These are phyloP conservation scores for Suillus spraguei DNA, from an alignment of 768 basidiomycete genomes.

Conservation along the genomic window DNA sequence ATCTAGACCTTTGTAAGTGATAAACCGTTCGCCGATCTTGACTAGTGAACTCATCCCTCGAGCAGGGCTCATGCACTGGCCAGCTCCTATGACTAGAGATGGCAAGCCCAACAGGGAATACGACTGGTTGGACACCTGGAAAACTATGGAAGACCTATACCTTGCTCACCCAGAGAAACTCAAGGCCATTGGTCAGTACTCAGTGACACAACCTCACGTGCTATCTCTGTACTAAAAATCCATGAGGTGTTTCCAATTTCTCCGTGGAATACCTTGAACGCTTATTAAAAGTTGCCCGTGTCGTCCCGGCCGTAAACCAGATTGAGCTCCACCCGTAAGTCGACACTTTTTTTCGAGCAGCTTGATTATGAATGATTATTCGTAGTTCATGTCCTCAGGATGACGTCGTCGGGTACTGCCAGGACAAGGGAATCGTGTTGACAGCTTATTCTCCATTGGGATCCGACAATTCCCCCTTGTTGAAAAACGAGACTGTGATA, in stretches of 20 bases:
- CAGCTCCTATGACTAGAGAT: conserved; percentile 67
- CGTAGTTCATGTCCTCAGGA: conserved; percentile 64
- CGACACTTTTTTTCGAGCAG: background rate
- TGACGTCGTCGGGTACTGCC: conserved; percentile 64
- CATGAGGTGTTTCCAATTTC: conserved; percentile 68
- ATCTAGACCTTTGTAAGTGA: conserved; percentile 74
- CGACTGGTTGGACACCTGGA: conserved; percentile 81
- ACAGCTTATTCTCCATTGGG: conserved; percentile 84
- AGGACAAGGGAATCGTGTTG: conserved; percentile 62
- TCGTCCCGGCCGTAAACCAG: conserved; percentile 80
- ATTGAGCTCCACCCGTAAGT: conserved; percentile 73
- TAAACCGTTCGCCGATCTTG: background rate
- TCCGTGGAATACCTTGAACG: conserved; percentile 63
- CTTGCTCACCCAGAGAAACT: conserved; percentile 69
- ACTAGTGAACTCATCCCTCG: background rate
- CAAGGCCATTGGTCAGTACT: conserved; percentile 70
- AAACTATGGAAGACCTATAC: conserved; percentile 69
- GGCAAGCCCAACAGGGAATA: conserved; percentile 53
- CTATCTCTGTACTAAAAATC: conserved; percentile 2
- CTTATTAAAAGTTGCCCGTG: conserved; percentile 53
- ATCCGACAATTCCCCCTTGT: conserved; percentile 67
- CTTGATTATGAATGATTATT: conserved; percentile 4
- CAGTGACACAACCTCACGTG: conserved; percentile 14
- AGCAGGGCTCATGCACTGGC: conserved; percentile 82
- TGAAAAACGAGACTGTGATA: conserved; percentile 58